These are phyloP conservation scores for Ogataea henricii DNA, from an alignment of 805 yeast species.

Conservation along the genomic window DNA sequence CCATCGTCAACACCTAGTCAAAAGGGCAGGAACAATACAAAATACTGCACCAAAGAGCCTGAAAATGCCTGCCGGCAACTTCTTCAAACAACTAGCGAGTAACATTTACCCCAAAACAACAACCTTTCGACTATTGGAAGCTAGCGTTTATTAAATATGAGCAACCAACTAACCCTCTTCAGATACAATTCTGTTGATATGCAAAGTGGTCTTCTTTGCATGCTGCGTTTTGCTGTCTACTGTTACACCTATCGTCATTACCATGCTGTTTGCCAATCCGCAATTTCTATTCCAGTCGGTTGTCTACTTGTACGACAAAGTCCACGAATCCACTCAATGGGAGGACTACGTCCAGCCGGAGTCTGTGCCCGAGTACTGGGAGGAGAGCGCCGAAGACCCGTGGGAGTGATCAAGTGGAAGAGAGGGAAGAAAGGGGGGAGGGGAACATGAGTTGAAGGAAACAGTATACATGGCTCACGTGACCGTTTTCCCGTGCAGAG, in stretches of 20 bases:
- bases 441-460: too few species aligned
- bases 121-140: too few species aligned
- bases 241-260: neutral
- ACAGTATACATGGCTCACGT: too few species aligned
- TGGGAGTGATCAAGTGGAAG: too few species aligned
- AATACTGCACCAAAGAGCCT: too few species aligned
- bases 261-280: constrained; percentile 1
- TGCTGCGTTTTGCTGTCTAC: neutral
- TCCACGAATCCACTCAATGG: neutral
- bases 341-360: neutral
- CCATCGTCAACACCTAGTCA: too few species aligned
- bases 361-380: neutral
- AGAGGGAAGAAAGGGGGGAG: too few species aligned
- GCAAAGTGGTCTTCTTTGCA: neutral
- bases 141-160: neutral
- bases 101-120: too few species aligned
- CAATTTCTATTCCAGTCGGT: neutral
- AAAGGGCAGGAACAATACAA: too few species aligned
- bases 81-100: neutral
- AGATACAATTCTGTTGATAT: neutral
- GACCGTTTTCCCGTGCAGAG: neutral
- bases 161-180: too few species aligned
- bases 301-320: neutral
- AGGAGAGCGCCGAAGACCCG: neutral
- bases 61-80: neutral